Evolutionary conservation across 176 grass and related monocot genomes (phyloP).

Genomic region (Triticum timopheevii): DNA sequence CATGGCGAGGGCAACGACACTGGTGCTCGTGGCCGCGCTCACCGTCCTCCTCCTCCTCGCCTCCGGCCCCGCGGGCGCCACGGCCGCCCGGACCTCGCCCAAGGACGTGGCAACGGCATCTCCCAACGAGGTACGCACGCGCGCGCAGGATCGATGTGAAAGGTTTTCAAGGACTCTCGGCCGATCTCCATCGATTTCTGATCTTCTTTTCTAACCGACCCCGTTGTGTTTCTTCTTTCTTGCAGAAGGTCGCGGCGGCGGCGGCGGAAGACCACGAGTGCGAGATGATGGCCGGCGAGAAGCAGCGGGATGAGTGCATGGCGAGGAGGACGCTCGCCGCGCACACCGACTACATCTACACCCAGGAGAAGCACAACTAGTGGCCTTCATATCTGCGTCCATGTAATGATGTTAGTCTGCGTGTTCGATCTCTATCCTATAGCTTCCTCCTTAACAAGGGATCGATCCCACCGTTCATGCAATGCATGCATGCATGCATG

Average conservation of each 20-base stretch:
- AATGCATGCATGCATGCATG: slow-evolving; percentile 8
- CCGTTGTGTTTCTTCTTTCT: too few species aligned
- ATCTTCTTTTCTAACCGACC: neutral
- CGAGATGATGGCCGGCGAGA: slow-evolving; percentile 28
- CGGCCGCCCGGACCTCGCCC: slow-evolving; percentile 2
- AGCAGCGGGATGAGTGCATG: slow-evolving; percentile 55
- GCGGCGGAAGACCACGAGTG: slow-evolving; percentile 10
- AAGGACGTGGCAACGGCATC: neutral
- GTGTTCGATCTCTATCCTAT: neutral
- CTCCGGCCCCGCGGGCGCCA: neutral
- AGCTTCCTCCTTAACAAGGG: neutral
- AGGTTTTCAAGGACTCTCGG: neutral
- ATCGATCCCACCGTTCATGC: neutral
- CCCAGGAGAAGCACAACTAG: slow-evolving; percentile 61
- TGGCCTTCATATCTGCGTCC: neutral
- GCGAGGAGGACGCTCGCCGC: slow-evolving; percentile 56
- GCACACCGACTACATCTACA: slow-evolving; percentile 92
- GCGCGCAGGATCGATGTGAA: neutral
- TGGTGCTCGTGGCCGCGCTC: slow-evolving; percentile 32
- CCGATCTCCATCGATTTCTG: neutral
- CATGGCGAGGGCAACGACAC: slow-evolving; percentile 22
- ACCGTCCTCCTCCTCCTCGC: slow-evolving; percentile 35
- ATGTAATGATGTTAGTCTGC: neutral
- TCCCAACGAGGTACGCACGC: neutral
- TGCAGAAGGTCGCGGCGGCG: neutral